Percentiles rank a stretch among this genome's conserved stretches.
phyloP scores from a whole-genome alignment of 805 yeast species.

The Metschnikowia lunata region DNA sequence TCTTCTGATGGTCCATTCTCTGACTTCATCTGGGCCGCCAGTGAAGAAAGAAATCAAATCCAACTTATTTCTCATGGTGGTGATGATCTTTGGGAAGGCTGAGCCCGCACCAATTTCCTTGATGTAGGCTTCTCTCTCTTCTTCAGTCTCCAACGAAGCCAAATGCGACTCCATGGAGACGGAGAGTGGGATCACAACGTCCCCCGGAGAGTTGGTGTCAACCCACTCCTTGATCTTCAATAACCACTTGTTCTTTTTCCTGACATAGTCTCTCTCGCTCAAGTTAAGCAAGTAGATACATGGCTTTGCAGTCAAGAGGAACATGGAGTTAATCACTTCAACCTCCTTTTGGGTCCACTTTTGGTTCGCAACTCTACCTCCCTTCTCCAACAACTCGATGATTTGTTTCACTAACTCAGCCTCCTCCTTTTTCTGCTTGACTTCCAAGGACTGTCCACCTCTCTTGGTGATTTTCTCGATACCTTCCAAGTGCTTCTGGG shows the following conservation, averaged over 20 bases:
- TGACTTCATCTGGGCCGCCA: constrained; percentile 77
- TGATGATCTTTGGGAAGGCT: constrained; percentile 80
- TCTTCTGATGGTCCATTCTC: constrained; percentile 83
- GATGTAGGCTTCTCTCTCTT: constrained; percentile 50
- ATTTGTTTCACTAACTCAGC: constrained; percentile 69
- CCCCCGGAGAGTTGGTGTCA: constrained; percentile 78
- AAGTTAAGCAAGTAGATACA: constrained; percentile 87
- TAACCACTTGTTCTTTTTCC: constrained; percentile 85
- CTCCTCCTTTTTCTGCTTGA: constrained; percentile 84
- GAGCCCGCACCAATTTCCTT: constrained; percentile 66
- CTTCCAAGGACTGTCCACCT: constrained; percentile 88
- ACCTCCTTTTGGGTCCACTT: constrained; percentile 89
- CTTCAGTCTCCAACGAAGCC: constrained; percentile 68
- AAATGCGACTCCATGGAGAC: constrained; percentile 73
- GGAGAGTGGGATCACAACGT: constrained; percentile 83
- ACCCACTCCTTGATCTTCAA: constrained; percentile 86
- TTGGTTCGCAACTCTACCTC: constrained; percentile 83
- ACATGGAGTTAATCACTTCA: constrained; percentile 81
- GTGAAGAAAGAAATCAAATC: constrained; percentile 81
- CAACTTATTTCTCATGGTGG: constrained; percentile 61
- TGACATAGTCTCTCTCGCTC: constrained; percentile 81
- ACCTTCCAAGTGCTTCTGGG: constrained; percentile 73
- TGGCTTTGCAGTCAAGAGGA: constrained; percentile 91
- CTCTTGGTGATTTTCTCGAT: constrained; percentile 75
- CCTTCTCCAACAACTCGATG: constrained; percentile 72